Evolutionary conservation across 1,284 basidiomycete genomes (phyloP).

Genomic region (Cryptococcus maquisensis): DNA sequence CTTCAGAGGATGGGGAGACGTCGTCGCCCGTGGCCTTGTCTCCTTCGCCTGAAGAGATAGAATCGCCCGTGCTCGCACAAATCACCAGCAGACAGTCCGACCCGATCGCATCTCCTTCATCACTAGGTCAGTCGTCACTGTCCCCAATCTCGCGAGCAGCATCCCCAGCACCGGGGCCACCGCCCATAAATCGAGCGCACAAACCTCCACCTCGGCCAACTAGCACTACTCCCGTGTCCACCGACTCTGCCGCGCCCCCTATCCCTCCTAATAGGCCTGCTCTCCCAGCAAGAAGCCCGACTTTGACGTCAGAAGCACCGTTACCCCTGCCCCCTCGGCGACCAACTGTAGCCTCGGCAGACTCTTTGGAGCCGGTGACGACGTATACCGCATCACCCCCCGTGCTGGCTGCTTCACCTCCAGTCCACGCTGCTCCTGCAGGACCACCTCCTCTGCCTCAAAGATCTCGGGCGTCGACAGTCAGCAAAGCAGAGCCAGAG

Average conservation of each 20-base stretch:
- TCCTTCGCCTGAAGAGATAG: not conserved
- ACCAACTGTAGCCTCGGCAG: conserved; percentile 1
- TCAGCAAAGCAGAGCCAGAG: conserved; percentile 9
- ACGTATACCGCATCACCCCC: not conserved
- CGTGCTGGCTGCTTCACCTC: not conserved
- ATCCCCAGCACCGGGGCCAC: conserved; percentile 14
- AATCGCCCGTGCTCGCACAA: too few species aligned
- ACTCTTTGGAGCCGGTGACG: conserved; percentile 3
- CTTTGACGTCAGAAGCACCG: not conserved
- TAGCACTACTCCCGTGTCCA: not conserved
- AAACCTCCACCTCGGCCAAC: conserved; percentile 13
- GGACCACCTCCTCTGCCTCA: conserved; percentile 12
- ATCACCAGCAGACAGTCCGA: not conserved
- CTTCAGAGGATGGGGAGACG: conserved; percentile 12
- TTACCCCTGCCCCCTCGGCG: conserved; percentile 6
- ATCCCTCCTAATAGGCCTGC: conserved; percentile 3
- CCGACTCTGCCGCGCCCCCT: conserved; percentile 1
- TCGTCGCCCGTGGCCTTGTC: conserved; percentile 2
- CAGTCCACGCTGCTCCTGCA: not conserved
- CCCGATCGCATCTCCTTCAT: not conserved
- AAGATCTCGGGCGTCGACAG: conserved; percentile 1
- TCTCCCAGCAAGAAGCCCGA: not conserved
- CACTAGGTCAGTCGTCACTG: conserved; percentile 2
- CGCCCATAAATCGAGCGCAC: conserved; percentile 17
- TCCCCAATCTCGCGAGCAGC: conserved; percentile 5